Evolutionary conservation across 371 early-diverging fungal species (phyloP).

Genomic region (Mycotypha africana): DNA sequence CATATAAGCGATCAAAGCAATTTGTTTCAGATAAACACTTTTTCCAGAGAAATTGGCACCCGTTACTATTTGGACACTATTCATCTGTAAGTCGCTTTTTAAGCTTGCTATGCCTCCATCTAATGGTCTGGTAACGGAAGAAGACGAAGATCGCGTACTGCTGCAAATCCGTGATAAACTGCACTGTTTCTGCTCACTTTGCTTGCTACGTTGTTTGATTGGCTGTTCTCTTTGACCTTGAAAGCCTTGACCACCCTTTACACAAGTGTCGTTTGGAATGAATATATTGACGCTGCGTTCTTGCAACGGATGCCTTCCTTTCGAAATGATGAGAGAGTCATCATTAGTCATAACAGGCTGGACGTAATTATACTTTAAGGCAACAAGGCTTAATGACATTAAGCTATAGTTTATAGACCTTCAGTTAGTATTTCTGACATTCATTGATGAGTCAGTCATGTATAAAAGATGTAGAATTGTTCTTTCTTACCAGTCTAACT

Average conservation of each 20-base stretch:
- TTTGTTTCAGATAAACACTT: conserved; percentile 75
- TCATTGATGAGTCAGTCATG: no score
- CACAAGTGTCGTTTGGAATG: conserved; percentile 56
- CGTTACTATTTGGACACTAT: conserved; percentile 54
- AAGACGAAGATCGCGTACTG: no score
- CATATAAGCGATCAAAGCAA: conserved; percentile 69
- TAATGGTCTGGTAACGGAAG: no score
- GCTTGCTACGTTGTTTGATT: no score
- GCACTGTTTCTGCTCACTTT: no score
- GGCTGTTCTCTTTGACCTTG: neutral
- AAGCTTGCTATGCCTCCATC: no score
- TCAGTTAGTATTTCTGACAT: no score
- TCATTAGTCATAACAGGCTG: conserved; percentile 52
- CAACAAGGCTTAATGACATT: conserved; percentile 58
- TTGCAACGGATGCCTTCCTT: conserved; percentile 78
- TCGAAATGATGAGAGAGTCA: conserved; percentile 36
- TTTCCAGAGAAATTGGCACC: conserved; percentile 82
- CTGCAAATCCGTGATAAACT: no score
- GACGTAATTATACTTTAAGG: conserved; percentile 45
- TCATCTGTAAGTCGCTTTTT: neutral
- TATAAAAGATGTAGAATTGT: no score
- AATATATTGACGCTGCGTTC: conserved; percentile 62
- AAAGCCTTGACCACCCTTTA: conserved; percentile 32
- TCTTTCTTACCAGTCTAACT: conserved; percentile 64
- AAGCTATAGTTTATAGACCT: no score